These are phyloP conservation scores for Ophiocordyceps camponoti-floridani DNA, from an alignment of 2,329 filamentous ascomycete genomes.

Conservation along the genomic window DNA sequence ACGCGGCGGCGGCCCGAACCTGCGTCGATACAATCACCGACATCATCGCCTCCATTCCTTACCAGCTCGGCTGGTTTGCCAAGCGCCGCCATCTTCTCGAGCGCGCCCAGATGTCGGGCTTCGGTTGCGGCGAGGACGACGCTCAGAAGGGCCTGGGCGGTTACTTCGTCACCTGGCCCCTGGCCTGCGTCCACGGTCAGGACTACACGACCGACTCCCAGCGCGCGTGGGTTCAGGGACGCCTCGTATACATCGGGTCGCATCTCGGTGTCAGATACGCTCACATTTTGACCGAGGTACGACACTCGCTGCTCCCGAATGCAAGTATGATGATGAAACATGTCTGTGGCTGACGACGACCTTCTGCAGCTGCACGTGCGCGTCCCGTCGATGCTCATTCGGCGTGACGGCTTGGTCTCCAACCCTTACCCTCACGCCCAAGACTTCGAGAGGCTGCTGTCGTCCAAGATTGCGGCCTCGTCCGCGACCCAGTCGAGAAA, in stretches of 20 bases:
- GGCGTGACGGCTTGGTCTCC: slow-evolving; percentile 29
- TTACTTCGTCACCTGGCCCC: slow-evolving; percentile 41
- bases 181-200: slow-evolving; percentile 33
- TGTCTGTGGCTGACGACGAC: slow-evolving; percentile 1
- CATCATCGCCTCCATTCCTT: slow-evolving; percentile 43
- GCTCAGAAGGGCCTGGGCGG: slow-evolving; percentile 35
- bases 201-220: slow-evolving; percentile 43
- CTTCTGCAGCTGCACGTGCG: slow-evolving; percentile 33
- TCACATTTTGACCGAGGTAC: slow-evolving; percentile 33
- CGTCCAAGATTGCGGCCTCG: slow-evolving; percentile 17
- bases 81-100: slow-evolving; percentile 22
- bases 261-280: slow-evolving; percentile 41
- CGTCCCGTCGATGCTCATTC: slow-evolving; percentile 44
- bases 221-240: slow-evolving; percentile 33
- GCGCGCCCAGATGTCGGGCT: slow-evolving; percentile 22
- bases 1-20: slow-evolving; percentile 32
- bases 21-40: slow-evolving; percentile 37
- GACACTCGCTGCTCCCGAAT: neutral
- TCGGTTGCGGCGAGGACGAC: slow-evolving; percentile 30
- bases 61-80: slow-evolving; percentile 40
- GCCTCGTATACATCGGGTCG: slow-evolving; percentile 34
- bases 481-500: slow-evolving; percentile 18
- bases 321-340: neutral
- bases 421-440: slow-evolving; percentile 21
- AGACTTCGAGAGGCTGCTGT: slow-evolving; percentile 27